phyloP scores from a whole-genome alignment of 805 yeast genomes.

The Yamadazyma insecticola region DNA sequence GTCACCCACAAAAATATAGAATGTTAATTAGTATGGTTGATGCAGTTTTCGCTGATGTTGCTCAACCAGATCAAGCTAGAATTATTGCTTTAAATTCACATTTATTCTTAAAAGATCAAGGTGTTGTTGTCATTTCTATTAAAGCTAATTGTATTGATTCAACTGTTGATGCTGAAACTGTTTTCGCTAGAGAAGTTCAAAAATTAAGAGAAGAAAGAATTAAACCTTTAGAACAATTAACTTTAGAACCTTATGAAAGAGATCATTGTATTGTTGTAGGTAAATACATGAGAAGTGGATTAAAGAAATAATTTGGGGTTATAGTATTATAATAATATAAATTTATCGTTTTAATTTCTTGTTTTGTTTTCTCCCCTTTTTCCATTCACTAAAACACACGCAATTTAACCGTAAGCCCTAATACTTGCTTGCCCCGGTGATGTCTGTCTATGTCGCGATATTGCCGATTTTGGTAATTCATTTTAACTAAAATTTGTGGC shows the following conservation, averaged over 20 bases:
- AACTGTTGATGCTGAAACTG: constrained; percentile 98
- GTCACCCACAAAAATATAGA: constrained; percentile 99
- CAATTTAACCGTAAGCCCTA: no score
- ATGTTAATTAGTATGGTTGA: constrained; percentile 99
- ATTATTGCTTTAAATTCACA: constrained; percentile 98
- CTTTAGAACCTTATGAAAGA: constrained; percentile 99
- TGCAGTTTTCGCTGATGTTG: constrained; percentile 98
- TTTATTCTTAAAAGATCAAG: constrained; percentile 95
- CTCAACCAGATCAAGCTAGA: constrained; percentile 99
- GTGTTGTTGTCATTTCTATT: constrained; percentile 97
- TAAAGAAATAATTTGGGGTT: constrained; percentile 50
- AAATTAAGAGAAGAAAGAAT: constrained; percentile 98
- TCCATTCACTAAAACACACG: no score
- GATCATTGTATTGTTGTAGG: constrained; percentile 99
- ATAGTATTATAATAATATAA: no score
- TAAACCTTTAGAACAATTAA: constrained; percentile 97
- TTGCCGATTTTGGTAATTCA: no score
- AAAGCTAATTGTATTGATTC: constrained; percentile 99
- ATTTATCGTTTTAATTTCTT: no score
- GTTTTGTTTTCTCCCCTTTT: no score
- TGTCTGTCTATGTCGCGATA: no score
- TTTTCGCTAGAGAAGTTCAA: constrained; percentile 98
- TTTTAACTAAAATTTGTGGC: no score
- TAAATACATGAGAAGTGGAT: constrained; percentile 88
- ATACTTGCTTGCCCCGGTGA: no score